Base-by-base conservation (phyloP, 441 rosid species). In the Gossypium gossypioides region DNA sequence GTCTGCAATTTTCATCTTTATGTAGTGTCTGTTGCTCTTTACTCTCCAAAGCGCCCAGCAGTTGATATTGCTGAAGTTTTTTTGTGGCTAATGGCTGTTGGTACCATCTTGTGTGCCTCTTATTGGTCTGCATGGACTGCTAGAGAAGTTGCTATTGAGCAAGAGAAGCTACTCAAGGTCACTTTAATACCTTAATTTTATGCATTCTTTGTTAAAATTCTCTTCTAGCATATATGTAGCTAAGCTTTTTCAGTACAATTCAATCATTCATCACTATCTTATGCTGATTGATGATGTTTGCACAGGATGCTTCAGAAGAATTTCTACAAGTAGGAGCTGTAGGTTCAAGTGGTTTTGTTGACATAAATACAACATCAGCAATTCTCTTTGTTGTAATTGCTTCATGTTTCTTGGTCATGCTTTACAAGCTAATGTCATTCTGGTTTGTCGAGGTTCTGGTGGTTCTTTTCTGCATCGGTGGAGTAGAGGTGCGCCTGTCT, bases 71-170 rank as follows among this genome's bases (percentile, higher is more conserved):
- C 88, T 7, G 88, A 85, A 80, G 86, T 85, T 29, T 85, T 85
- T 70, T 72, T 85, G 69, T 85, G 88, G 88, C 86, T 85, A 37
- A 85, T 85, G 88, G 88, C 88, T 22, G 86, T 83, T 67, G 81
- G 85, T 48, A 85, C 88, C 60, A 83, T 85, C 52, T 71, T 85
- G 73, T 81, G 82, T 75, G 82, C 85, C 63, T 83, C 88, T 40
- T 85, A 76, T 65, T 85, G 88, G 88, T 85, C 88, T 3, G 88
- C 85, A 60, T 80, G 81, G 81, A 83, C 81, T 74, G 81, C 88
- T 44, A 83, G 85, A 85, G 88, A 85, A 78, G 81, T 84, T 74
- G 82, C 84, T 62, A 81, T 83, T 12, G 88, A 85, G 75, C 85
- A 68, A 72, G 88, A 85, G 76, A 83, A 85, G 78, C 74, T 85